Evolutionary conservation across 371 early-diverging fungal genomes (phyloP), one percentile per base, ranked within the genome.

Genomic region (Rhizomucor pusillus): DNA sequence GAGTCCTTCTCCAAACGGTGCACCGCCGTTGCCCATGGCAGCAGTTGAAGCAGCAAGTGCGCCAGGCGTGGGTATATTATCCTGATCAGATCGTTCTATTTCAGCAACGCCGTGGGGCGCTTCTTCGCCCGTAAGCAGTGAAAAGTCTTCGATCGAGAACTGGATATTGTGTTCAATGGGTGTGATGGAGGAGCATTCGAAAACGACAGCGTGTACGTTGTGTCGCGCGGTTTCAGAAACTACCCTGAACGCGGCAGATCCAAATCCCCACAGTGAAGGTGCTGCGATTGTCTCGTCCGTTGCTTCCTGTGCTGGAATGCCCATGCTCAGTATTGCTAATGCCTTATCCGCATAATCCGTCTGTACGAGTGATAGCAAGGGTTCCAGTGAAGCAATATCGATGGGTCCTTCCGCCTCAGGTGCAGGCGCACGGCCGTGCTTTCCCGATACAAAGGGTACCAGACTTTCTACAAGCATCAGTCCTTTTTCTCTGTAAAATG

Each of bases 331-430:
- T 2, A 90, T 87, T 10, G 73, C 71, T 3, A 89, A 60, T 1
- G 90, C 90, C 20, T 84, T 81, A 19, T 82, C 82, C 0, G 84
- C 84, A 54, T 80, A 82, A 5, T 82, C 80, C 0, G 89, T 81
- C 4, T 82, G 80, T 18, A 92, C 69, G 7, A 90, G 56, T 18
- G 77, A 79, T 16, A 91, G 55, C 33, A 68, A 63, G 44, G 77
- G 75, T n/a, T 73, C 63, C 23, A 76, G 39, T 9, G 79, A 69
- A 11, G 81, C 83, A 22, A 80, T 59, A 40, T 78, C 68, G 33
- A 74, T 59, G 1, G 51, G 56, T 3, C 54, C 41, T n/a, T 52
- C 44, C 13, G 46, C 54, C 14, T 36, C 44, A n/a, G 57, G 47
- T 7, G 56, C 52, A 5, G 60, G 33, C 0, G 51, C 33, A 34